Conservation (phyloP, 1,284 basidiomycete genomes). For the Sutorius eximius region DNA sequence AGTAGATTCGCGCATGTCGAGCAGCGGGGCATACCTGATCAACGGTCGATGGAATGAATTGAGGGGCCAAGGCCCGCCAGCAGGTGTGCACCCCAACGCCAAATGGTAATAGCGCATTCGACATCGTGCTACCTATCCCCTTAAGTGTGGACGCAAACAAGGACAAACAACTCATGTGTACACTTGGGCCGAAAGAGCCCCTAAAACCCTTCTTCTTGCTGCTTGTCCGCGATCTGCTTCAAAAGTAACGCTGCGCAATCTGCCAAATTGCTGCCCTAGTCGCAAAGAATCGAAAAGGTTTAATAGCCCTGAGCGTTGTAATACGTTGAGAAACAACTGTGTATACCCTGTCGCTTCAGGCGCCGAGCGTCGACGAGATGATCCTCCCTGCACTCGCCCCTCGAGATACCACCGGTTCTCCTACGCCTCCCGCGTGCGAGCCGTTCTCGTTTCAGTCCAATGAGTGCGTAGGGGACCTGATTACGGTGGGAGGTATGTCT, state of each 20-base stretch:
- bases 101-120: too few species aligned
- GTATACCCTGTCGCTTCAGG: neutral
- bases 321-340: neutral
- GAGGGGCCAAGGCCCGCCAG: too few species aligned
- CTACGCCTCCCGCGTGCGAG: constrained; percentile 7
- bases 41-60: too few species aligned
- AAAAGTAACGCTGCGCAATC: neutral
- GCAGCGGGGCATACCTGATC: constrained; percentile 81
- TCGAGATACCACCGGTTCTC: neutral
- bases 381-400: neutral
- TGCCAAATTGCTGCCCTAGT: neutral
- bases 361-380: constrained; percentile 8
- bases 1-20: constrained; percentile 94
- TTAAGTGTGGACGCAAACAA: too few species aligned
- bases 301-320: neutral
- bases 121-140: too few species aligned
- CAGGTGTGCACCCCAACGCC: too few species aligned
- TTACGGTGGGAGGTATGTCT: constrained; percentile 24
- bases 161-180: neutral
- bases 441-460: constrained; percentile 13
- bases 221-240: neutral
- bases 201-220: neutral
- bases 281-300: neutral
- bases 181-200: neutral
- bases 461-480: constrained; percentile 26